Evolutionary conservation across 768 basidiomycete genomes (phyloP).

Genomic region (Xanthoconium stramineum): DNA sequence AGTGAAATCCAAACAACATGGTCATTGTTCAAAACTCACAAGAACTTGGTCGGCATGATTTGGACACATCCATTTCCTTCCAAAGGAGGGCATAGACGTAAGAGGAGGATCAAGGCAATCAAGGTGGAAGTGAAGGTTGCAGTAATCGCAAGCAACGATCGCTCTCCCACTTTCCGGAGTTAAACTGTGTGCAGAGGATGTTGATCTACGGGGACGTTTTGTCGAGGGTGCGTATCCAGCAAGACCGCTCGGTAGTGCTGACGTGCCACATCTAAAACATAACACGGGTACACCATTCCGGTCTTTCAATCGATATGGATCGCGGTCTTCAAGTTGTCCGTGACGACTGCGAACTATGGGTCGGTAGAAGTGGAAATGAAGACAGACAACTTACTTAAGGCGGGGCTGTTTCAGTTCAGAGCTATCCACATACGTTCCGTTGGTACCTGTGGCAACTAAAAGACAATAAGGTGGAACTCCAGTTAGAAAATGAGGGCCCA

Average conservation of each 20-base stretch:
- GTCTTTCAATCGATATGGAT: conserved; percentile 83
- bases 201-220: conserved; percentile 53
- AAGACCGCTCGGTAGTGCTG: conserved; percentile 61
- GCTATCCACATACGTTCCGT: conserved; percentile 81
- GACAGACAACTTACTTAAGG: conserved; percentile 62
- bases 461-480: conserved; percentile 15
- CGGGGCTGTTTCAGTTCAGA: conserved; percentile 75
- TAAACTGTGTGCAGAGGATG: conserved; percentile 35
- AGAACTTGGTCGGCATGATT: conserved; percentile 88
- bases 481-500: conserved; percentile 11
- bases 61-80: conserved; percentile 99
- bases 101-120: conserved; percentile 95
- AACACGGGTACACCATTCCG: conserved; percentile 79
- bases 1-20: background rate
- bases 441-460: conserved; percentile 72
- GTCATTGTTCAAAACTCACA: conserved; percentile 46
- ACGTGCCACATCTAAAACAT: conserved; percentile 86
- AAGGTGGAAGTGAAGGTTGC: conserved; percentile 92
- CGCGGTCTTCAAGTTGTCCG: conserved; percentile 88
- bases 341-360: conserved; percentile 54
- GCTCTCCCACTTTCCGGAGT: conserved; percentile 58
- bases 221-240: conserved; percentile 51
- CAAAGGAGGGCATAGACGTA: conserved; percentile 76
- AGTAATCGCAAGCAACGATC: conserved; percentile 95
- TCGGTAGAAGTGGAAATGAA: background rate